phyloP scores from a whole-genome alignment of 495 filamentous ascomycete species.

The Tuber melanosporum region DNA sequence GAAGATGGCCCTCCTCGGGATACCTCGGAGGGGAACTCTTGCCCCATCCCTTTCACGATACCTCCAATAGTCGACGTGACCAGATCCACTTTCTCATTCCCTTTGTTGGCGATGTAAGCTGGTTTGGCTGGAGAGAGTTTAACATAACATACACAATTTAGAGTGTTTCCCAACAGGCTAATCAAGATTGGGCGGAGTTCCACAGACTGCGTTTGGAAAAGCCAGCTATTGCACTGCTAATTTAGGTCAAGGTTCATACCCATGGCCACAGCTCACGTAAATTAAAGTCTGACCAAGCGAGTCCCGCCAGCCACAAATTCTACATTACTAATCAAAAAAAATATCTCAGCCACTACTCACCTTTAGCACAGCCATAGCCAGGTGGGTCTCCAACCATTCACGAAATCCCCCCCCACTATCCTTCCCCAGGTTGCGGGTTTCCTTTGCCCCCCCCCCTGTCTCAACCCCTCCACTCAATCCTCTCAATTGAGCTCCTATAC shows the following conservation, averaged over 20 bases:
- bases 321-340: not conserved
- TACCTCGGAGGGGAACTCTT: conserved; percentile 58
- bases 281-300: not conserved
- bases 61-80: conserved; percentile 51
- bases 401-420: conserved; percentile 14
- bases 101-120: conserved; percentile 24
- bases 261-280: not conserved
- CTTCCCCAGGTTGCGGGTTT: conserved; percentile 11
- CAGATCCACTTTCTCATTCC: conserved; percentile 8
- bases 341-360: not conserved
- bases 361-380: not conserved
- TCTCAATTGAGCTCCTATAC: conserved; percentile 17
- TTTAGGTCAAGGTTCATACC: conserved; percentile 23
- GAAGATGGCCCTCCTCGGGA: conserved; percentile 57
- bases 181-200: conserved; percentile 65
- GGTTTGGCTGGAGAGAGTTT: conserved; percentile 46
- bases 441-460: not conserved
- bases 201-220: conserved; percentile 44
- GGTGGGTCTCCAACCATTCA: conserved; percentile 25
- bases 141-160: conserved; percentile 62
- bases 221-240: too few relatives aligned
- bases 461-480: conserved; percentile 32
- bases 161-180: conserved; percentile 71
- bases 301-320: not conserved
- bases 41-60: conserved; percentile 59